Evolutionary conservation across 768 basidiomycete species (phyloP), one percentile per base, ranked within the genome.

Genomic region (Russula abietina): DNA sequence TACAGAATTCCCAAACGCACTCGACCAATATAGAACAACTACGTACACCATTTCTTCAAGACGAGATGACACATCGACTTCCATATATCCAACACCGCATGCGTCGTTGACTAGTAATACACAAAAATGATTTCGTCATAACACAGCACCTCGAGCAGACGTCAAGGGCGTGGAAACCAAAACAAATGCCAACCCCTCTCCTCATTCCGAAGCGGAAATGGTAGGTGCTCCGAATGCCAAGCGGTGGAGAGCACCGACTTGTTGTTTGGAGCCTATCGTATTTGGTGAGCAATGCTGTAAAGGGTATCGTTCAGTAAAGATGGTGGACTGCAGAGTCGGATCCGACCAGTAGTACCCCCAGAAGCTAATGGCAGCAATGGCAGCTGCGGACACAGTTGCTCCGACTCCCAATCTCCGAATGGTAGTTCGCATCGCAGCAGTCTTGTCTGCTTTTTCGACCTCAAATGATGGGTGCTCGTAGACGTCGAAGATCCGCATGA

Each of bases 391-490:
- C 30, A 62, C 50, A 2, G 61, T 62, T 53, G 57, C 58, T 9
- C 65, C 65, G 4, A 67, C 54, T 17, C 67, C 61, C 19, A 67
- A 24, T 50, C 67, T 60, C 26, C 59, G 57, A n/a, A 66, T 52
- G 60, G 50, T 58, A 16, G 54, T 32, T 33, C 26, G 60, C 22
- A 46, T 46, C 1, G 57, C 17, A 16, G 38, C 49, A 39, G 16
- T 6, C 60, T 43, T 60, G 59, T 67, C 67, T 33, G 49, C 38
- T 1, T 45, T 22, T 8, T 65, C 60, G 19, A 54, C 19, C 38
- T 67, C 61, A n/a, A 67, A 67, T 1, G 67, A 55, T n/a, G 67
- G 67, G 39, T 67, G 67, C 39, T 67, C 67, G 65, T 67, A 67
- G 11, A 66, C 45, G 61, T 62, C 67, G 22, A 67, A 66, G 14